Base-by-base conservation (phyloP, 805 yeast species). In the Zygosaccharomyces pseudorouxii region DNA sequence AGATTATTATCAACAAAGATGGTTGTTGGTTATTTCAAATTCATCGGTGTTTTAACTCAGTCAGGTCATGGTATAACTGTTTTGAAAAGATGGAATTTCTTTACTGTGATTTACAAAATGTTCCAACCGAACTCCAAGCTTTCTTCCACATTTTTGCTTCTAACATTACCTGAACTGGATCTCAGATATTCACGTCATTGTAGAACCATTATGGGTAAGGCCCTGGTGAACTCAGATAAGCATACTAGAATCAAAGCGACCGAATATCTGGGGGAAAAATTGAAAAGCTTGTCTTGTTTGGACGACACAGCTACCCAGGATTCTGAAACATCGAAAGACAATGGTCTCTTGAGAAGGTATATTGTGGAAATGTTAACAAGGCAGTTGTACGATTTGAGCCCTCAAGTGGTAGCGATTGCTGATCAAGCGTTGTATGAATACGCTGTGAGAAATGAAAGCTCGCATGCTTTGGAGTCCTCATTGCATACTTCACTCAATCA, bases 61-160 rank as follows among this genome's bases (percentile, higher is more conserved):
- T 74, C 78, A 33, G 61, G 69, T 0, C 73, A 76, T 42, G 99
- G 99, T 0, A 65, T 86, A 20, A 73, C 73, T 38, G 72, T 92
- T 55, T 63, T 93, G 49, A 85, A 81, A 44, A 81, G 86, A 52
- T 87, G 96, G 93, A 85, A 89, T 56, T 76, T 92, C 50, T 87
- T 88, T 67, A 89, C 84, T 49, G 81, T 87, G 67, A 72, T 89
- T 45, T 83, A 85, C 57, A 87, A 87, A 56, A 77, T 89, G 46
- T 73, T 86, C 14, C 75, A 75, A 51, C 76, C 76, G 31, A 70
- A 75, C 4, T 72, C 78, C 10, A 64, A 72, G 31, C 70, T 86
- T 28, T 80, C 63, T 6, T 47, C 82, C 45, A 82, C 79, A 55
- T 67, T 88, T 38, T 69, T 86, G 10, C 67, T 76, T 27, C 59